Base-by-base conservation (phyloP, 1,284 basidiomycete genomes). In the Ustilago lituana region DNA sequence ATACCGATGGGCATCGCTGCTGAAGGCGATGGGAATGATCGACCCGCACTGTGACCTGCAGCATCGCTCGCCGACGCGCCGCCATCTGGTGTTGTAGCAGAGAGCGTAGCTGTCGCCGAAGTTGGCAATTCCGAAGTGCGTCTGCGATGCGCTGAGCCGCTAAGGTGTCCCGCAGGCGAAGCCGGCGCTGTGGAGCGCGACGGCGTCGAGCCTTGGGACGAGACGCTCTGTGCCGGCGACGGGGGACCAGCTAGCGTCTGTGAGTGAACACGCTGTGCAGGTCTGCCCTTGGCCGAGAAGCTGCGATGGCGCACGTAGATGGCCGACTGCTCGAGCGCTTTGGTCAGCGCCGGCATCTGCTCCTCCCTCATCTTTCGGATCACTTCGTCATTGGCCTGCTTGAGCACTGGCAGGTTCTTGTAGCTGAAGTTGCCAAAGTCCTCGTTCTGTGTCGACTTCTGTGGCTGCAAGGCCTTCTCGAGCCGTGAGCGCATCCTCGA, bases 351-450 rank as follows among this genome's bases (percentile, higher is more conserved):
- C 24, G 70, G 47, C 62, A 66, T 41, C 35, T 83, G 84, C 52
- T 86, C 85, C 29, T 80, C 81, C 35, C 68, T 45, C 81, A 98
- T 87, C 84, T 96, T 95, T 57, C 93, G 89, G 77, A 99, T 96
- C 71, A 98, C 90, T 81, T 98, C 94, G 83, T 99, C 96, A 82
- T 99, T 99, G 20, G 93, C 94, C 83, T 98, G 94, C 85, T 98
- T 98, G 81, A 98, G 85, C 10, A 98, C 89, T 0, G 94, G 93
- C 43, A 98, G 83, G 78, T 99, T 99, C 86, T 98, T 98, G 88
- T 94, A 99, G 82, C 90, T 94, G 85, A 99, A 99, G 0, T 93
- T 90, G 26, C 96, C 96, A 84, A 98, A 99, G 76, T 98, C 95
- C 74, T 95, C 93, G 50, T 62, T 63, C 49, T 66, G 57, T n/a